These are phyloP conservation scores for Yarrowia sp. DNA, from an alignment of 805 yeast species.

Conservation along the genomic window DNA sequence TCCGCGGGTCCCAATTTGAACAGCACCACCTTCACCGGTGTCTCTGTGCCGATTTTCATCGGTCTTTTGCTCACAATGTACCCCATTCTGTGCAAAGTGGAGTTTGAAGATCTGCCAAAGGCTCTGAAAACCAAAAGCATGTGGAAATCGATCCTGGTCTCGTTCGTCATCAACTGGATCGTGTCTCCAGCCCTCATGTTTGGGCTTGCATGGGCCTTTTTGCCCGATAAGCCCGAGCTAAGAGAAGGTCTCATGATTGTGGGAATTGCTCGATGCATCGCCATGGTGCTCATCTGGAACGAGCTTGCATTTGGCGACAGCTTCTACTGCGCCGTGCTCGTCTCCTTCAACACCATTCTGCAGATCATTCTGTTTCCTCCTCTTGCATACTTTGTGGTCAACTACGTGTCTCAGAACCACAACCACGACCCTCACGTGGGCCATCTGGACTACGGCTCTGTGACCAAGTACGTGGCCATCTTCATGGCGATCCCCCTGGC, in stretches of 20 bases:
- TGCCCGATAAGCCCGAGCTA: conserved; percentile 58
- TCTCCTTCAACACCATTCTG: conserved; percentile 58
- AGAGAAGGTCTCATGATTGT: conserved; percentile 65
- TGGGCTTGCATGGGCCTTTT: conserved; percentile 60
- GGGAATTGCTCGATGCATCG: conserved; percentile 66
- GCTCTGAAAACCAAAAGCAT: conserved; percentile 45
- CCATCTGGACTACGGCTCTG: conserved; percentile 49
- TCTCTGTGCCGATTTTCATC: conserved; percentile 50
- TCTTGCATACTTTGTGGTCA: conserved; percentile 56
- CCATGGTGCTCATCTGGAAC: conserved; percentile 69
- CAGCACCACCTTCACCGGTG: conserved; percentile 44
- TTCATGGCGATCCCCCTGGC: conserved; percentile 63
- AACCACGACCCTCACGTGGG: conserved; percentile 43
- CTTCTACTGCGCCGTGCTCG: conserved; percentile 60
- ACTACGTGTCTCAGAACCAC: conserved; percentile 52
- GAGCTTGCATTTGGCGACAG: conserved; percentile 61
- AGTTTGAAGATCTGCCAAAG: conserved; percentile 56
- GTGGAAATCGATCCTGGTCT: conserved; percentile 51
- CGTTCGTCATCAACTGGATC: conserved; percentile 61
- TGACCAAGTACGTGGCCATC: conserved; percentile 59
- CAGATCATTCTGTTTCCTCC: conserved; percentile 64
- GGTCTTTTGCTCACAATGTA: conserved; percentile 65
- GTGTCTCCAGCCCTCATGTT: conserved; percentile 64
- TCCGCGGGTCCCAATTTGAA: conserved; percentile 42
- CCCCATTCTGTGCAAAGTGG: conserved; percentile 62